Evolutionary conservation across 306 rosid species (phyloP).

Genomic region (Hippophae gyantsensis): DNA sequence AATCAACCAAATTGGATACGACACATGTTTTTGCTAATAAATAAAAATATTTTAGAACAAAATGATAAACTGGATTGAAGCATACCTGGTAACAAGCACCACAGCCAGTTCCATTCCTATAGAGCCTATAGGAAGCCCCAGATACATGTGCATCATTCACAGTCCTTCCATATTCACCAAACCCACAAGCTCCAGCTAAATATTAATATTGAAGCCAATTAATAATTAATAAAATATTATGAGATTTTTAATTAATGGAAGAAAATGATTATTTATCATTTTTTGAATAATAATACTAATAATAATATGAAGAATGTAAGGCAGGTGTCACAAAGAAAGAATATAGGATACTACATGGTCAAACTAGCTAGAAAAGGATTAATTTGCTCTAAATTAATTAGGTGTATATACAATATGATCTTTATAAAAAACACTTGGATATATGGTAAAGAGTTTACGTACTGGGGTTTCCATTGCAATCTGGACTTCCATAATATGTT

Average conservation of each 20-base stretch:
- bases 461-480: slow-evolving; percentile 70
- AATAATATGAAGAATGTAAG: too few relatives aligned
- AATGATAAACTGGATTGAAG: not conserved
- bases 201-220: not conserved
- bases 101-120: slow-evolving; percentile 63
- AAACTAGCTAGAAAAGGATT: not conserved
- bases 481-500: slow-evolving; percentile 81
- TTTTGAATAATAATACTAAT: too few relatives aligned
- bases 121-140: slow-evolving; percentile 57
- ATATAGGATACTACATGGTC: too few relatives aligned
- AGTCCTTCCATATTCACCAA: slow-evolving; percentile 64
- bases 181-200: slow-evolving; percentile 89
- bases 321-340: too few relatives aligned
- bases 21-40: not conserved
- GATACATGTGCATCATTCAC: slow-evolving; percentile 64
- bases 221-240: too few relatives aligned
- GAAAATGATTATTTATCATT: not conserved
- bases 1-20: not conserved
- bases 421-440: not conserved
- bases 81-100: slow-evolving; percentile 85
- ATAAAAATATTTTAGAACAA: not conserved
- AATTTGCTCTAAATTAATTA: not conserved
- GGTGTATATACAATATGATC: not conserved
- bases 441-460: slow-evolving; percentile 12
- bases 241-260: not conserved